Conservation (phyloP, 371 early-diverging fungal genomes). For the Blastocladiella emersonii region DNA sequence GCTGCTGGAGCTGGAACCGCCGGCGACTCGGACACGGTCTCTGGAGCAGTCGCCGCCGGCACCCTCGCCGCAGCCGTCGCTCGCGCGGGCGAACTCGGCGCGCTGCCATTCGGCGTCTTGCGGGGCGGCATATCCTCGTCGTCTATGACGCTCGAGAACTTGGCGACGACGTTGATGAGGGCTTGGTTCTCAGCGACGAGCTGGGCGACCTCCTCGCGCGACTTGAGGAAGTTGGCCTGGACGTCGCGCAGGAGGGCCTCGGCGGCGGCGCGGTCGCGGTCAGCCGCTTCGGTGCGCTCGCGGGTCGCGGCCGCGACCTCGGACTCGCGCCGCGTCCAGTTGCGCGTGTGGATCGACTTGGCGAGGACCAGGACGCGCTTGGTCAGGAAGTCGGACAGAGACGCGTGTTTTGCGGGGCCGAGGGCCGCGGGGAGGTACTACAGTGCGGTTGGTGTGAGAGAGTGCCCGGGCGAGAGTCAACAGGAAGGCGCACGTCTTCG, state of each 20-base stretch:
- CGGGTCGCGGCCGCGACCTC: background rate
- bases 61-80: too few relatives aligned
- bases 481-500: too few relatives aligned
- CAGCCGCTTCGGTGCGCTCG: background rate
- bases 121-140: background rate
- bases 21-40: too few relatives aligned
- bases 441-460: too few relatives aligned
- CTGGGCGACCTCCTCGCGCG: background rate
- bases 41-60: too few relatives aligned
- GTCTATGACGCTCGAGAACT: background rate
- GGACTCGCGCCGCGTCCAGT: background rate
- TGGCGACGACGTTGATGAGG: constrained; percentile 1
- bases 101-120: too few relatives aligned
- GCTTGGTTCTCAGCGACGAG: background rate
- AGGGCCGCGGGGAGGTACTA: background rate
- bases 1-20: too few relatives aligned
- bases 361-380: background rate
- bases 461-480: too few relatives aligned
- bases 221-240: background rate
- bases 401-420: background rate
- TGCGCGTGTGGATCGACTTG: background rate
- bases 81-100: too few relatives aligned
- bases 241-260: background rate
- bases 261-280: background rate
- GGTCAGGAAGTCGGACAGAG: background rate